These are phyloP conservation scores for Lentithecium fluviatile DNA, from an alignment of 495 filamentous ascomycete species.

Conservation along the genomic window DNA sequence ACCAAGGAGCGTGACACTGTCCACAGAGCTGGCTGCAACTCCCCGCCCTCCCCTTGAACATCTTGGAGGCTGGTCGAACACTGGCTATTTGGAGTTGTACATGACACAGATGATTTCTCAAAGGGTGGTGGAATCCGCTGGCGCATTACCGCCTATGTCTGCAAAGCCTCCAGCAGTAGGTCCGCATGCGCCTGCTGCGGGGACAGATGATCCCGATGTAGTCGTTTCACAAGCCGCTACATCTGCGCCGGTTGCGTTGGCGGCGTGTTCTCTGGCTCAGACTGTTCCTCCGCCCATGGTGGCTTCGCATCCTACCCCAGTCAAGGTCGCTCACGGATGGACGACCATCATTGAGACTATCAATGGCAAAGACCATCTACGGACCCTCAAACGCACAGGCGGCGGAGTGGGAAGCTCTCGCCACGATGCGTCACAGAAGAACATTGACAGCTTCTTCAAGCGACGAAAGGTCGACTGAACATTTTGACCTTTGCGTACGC, in stretches of 20 bases:
- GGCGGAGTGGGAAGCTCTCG: constrained; percentile 74
- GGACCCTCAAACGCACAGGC: constrained; percentile 68
- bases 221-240: too few relatives aligned
- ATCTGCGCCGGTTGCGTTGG: too few relatives aligned
- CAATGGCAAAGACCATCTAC: constrained; percentile 67
- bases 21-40: constrained; percentile 34
- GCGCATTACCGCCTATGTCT: neutral
- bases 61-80: constrained; percentile 64
- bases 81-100: constrained; percentile 58
- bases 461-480: constrained; percentile 43
- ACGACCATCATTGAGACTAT: constrained; percentile 51
- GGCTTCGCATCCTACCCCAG: neutral
- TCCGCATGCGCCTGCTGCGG: too few relatives aligned
- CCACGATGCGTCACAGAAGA: constrained; percentile 70
- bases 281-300: too few relatives aligned
- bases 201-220: too few relatives aligned
- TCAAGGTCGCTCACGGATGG: constrained; percentile 30
- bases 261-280: too few relatives aligned
- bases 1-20: constrained; percentile 43
- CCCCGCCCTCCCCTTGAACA: constrained; percentile 41
- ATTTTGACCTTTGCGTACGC: neutral
- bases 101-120: constrained; percentile 34
- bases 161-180: too few relatives aligned
- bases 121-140: neutral
- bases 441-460: constrained; percentile 77